These are phyloP conservation scores for Oryza brachyantha DNA, from an alignment of 176 grass and related monocot genomes.

Conservation along the genomic window DNA sequence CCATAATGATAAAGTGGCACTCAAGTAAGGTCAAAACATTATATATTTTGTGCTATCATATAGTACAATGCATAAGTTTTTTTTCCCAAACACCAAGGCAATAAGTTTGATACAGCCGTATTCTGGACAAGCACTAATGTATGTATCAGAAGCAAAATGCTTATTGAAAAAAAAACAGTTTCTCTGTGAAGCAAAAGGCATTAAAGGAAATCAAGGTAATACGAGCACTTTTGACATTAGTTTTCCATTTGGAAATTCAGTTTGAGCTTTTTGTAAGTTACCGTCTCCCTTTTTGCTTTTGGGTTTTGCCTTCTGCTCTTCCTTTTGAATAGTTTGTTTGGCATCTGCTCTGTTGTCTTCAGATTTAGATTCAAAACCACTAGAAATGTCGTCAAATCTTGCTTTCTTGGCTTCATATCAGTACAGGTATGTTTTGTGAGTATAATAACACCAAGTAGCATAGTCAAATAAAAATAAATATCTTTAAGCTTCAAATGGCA, in stretches of 20 bases:
- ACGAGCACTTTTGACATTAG: slow-evolving; percentile 79
- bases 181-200: slow-evolving; percentile 10
- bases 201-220: no score
- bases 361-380: slow-evolving; percentile 18
- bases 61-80: background rate
- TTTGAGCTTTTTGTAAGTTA: slow-evolving; percentile 49
- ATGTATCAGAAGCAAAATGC: background rate
- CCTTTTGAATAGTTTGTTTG: slow-evolving; percentile 41
- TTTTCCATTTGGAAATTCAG: slow-evolving; percentile 44
- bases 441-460: background rate
- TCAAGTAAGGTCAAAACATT: slow-evolving; percentile 2
- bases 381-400: slow-evolving; percentile 36
- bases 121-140: background rate
- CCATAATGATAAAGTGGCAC: background rate
- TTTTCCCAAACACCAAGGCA: background rate
- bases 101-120: background rate
- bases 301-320: slow-evolving; percentile 31
- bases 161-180: slow-evolving; percentile 23
- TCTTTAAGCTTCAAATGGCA: no score
- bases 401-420: slow-evolving; percentile 53
- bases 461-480: background rate
- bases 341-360: slow-evolving; percentile 36
- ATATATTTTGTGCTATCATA: slow-evolving; percentile 4
- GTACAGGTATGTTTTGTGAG: background rate
- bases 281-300: slow-evolving; percentile 63